phyloP scores from a whole-genome alignment of 805 yeast species.

The Torulaspora delbrueckii region DNA sequence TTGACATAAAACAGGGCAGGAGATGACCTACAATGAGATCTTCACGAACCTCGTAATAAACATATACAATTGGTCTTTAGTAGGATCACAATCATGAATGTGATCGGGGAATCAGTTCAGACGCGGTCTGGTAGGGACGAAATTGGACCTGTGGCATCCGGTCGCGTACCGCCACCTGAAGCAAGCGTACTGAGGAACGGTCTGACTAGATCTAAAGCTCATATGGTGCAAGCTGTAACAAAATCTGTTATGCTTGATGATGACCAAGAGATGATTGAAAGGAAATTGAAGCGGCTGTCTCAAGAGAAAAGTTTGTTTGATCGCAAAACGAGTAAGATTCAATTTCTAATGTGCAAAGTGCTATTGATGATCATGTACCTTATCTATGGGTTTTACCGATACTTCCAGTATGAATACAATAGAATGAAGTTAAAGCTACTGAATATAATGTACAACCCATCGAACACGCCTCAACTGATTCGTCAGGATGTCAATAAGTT shows the following conservation, averaged over 20 bases:
- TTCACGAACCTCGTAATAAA: background rate
- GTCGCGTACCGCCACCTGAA: constrained; percentile 24
- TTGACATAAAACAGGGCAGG: background rate
- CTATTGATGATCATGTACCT: constrained; percentile 51
- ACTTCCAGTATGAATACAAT: constrained; percentile 48
- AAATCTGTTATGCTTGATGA: constrained; percentile 16
- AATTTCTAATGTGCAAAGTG: constrained; percentile 40
- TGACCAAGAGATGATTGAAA: constrained; percentile 3
- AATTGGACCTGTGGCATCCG: constrained; percentile 4
- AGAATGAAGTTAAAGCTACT: constrained; percentile 52
- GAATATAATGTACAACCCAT: constrained; percentile 60
- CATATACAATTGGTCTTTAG: background rate
- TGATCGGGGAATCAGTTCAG: constrained; percentile 11
- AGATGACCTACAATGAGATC: background rate
- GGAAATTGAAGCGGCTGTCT: background rate
- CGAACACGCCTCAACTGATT: constrained; percentile 78
- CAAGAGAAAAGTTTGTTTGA: constrained; percentile 13
- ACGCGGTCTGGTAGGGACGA: constrained; percentile 5
- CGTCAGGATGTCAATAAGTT: constrained; percentile 74
- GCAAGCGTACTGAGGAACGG: constrained; percentile 13
- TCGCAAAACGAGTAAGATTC: constrained; percentile 16
- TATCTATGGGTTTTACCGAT: constrained; percentile 51
- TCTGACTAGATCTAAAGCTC: constrained; percentile 12
- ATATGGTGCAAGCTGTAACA: constrained; percentile 20
- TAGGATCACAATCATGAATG: constrained; percentile 1